Conservation (phyloP, 2,329 filamentous ascomycete species). For the Cordyceps javanica region DNA sequence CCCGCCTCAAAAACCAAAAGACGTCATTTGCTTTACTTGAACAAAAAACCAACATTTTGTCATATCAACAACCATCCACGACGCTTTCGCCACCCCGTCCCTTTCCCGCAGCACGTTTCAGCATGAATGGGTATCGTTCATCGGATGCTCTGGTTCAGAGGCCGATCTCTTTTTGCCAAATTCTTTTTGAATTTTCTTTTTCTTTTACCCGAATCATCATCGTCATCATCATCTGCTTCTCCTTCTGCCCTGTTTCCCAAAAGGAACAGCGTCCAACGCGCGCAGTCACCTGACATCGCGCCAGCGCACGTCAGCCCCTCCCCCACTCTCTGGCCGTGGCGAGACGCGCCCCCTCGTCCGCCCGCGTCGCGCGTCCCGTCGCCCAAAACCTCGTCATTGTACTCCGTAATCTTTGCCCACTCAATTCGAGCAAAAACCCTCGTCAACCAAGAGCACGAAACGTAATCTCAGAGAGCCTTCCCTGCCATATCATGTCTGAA, state of each 20-base stretch:
- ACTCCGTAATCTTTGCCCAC: not conserved
- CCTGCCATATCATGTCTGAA: slow-evolving; percentile 62
- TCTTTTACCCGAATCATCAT: too few relatives aligned
- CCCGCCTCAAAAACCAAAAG: too few relatives aligned
- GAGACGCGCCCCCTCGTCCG: not conserved
- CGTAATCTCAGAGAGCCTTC: too few relatives aligned
- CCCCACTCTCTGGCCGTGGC: not conserved
- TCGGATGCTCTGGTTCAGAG: not conserved
- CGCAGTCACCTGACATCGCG: slow-evolving; percentile 9
- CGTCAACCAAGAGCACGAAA: not conserved
- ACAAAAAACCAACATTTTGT: too few relatives aligned
- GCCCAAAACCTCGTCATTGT: not conserved
- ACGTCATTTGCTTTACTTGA: too few relatives aligned
- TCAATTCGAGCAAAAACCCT: not conserved
- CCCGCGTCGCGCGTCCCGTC: not conserved
- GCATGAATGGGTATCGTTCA: too few relatives aligned
- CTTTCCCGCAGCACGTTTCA: too few relatives aligned
- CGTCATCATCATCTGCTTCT: too few relatives aligned
- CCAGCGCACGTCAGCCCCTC: not conserved
- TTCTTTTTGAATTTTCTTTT: not conserved
- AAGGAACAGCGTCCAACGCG: not conserved
- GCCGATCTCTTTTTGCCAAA: not conserved
- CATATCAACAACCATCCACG: too few relatives aligned
- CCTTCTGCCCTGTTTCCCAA: too few relatives aligned
- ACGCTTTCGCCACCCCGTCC: too few relatives aligned